Base-by-base conservation (phyloP, 768 basidiomycete genomes). In the Tulasnella sp. region DNA sequence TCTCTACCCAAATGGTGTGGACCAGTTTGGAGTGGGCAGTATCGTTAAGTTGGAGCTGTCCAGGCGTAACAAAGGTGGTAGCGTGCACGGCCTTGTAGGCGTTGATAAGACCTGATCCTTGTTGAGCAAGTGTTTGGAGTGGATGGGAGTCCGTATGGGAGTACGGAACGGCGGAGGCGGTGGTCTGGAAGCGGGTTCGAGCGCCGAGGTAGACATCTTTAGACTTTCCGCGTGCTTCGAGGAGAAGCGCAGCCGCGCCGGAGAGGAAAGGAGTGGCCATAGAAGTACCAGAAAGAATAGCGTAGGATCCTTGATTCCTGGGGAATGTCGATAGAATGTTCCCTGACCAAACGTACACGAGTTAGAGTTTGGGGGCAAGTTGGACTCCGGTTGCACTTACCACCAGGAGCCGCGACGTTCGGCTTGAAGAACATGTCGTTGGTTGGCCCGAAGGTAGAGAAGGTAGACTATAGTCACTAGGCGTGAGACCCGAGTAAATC, bases 21-120 rank as follows among this genome's bases (percentile, higher is more conserved):
- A 22, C 60, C 0, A 74, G 76, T 14, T 64, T 64, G 24, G 54
- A 18, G 50, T 77, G 54, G 41, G 84, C 84, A 2, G 88, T 88
- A 81, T 88, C 88, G 83, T 89, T 89, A 34, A 88, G 83, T 24
- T 83, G 73, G 34, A 88, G 82, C 77, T 87, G 84, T 34, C 84
- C 83, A 7, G 87, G 87, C 20, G 83, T 82, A 58, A 88, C 72
- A 41, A 84, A 46, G 16, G 86, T 83, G n/a, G 81, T 83, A 50
- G 83, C 82, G 72, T 84, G 83, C 73, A 87, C 82, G 1, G 87
- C 86, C 48, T 85, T 84, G 81, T 85, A 86, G 20, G 85, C 84
- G 73, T 87, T 83, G 60, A 87, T 73, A 41, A 85, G 78, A 31
- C 83, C 83, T 24, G 81, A 79, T n/a, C 83, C 83, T 37, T 80